Evolutionary conservation across 2,329 filamentous ascomycete species (phyloP), one percentile per base, ranked within the genome.

Genomic region (Phyllosticta capitalensis): DNA sequence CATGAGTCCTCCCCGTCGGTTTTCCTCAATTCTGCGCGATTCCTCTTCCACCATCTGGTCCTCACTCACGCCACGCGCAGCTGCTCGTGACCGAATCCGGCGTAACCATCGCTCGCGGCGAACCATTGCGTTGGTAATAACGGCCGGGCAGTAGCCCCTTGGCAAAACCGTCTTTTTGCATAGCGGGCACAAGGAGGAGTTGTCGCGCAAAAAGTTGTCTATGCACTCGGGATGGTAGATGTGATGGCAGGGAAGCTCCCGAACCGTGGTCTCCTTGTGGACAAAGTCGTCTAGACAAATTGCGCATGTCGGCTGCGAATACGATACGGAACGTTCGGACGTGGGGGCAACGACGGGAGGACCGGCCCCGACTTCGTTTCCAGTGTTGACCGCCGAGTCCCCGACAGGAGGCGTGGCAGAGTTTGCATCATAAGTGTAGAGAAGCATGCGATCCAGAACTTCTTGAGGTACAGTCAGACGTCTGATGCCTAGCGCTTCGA

Each of bases 191-290:
- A 96, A 79, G 19, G 89, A 95, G 69, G 89, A 95, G 68, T 87
- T 87, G 58, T 85, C 80, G 51, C 81, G 79, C 12, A 97, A 78
- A 67, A 94, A 96, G 21, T 86, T 82, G 68, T 97, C 92, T 64
- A 97, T 92, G 68, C 94, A 99, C 64, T 89, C 87, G 0, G 89
- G 87, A 65, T 99, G 92, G 72, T 92, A 99, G 60, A 97, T 92
- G 70, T 99, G 94, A 0, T 88, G 85, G 66, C 94, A 99, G 0
- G 90, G 85, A 2, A 97, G 78, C 72, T 96, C 89, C 59, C 91
- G 87, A 59, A 97, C 91, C 20, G 85, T 82, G 0, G 89, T 87
- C 19, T 79, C 75, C 45, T 83, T 81, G 17, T 84, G 81, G 26
- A 87, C 80, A 67, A 90, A 97, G 61, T 89, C 84, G 58, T 90